These are phyloP conservation scores for Trametes polyzona DNA, from an alignment of 1,284 basidiomycete species.

Conservation along the genomic window DNA sequence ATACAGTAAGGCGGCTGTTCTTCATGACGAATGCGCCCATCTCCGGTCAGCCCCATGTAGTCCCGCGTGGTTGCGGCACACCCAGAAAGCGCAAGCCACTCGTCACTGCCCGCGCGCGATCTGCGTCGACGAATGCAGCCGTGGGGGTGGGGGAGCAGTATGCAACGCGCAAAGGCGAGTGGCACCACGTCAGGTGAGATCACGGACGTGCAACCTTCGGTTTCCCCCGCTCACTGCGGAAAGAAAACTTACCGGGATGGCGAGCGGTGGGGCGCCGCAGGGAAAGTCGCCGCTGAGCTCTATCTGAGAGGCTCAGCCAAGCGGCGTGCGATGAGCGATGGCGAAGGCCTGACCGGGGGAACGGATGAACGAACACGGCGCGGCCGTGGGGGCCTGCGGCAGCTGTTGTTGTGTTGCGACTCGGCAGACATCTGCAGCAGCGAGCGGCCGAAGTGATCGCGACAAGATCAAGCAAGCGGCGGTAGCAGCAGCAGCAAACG, in stretches of 20 bases:
- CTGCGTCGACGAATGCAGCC: conserved; percentile 12
- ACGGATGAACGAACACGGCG: conserved; percentile 5
- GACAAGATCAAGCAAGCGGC: conserved; percentile 2
- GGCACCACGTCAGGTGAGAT: conserved; percentile 5
- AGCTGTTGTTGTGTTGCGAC: conserved; percentile 5
- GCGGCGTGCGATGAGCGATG: conserved; percentile 1
- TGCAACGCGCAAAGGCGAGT: conserved; percentile 1
- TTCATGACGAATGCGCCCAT: conserved; percentile 8
- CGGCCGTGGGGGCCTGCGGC: neutral
- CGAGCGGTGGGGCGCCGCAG: neutral
- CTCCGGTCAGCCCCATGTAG: conserved; percentile 4
- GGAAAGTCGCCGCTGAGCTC: conserved; percentile 6
- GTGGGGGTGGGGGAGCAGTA: neutral
- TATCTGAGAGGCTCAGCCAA: conserved; percentile 13
- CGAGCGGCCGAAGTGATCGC: conserved; percentile 1
- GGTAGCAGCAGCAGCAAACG: conserved; percentile 5
- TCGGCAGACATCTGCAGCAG: conserved; percentile 5
- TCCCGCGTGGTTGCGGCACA: neutral
- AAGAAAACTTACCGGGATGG: conserved; percentile 6
- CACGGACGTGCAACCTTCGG: conserved; percentile 2
- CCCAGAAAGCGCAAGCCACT: neutral
- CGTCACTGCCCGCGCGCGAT: conserved; percentile 14
- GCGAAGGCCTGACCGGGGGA: conserved; percentile 14
- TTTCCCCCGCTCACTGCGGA: conserved; percentile 4
- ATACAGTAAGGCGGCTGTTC: neutral